Conservation (phyloP, 2,329 filamentous ascomycete species). For the Fusarium sulawesiense region DNA sequence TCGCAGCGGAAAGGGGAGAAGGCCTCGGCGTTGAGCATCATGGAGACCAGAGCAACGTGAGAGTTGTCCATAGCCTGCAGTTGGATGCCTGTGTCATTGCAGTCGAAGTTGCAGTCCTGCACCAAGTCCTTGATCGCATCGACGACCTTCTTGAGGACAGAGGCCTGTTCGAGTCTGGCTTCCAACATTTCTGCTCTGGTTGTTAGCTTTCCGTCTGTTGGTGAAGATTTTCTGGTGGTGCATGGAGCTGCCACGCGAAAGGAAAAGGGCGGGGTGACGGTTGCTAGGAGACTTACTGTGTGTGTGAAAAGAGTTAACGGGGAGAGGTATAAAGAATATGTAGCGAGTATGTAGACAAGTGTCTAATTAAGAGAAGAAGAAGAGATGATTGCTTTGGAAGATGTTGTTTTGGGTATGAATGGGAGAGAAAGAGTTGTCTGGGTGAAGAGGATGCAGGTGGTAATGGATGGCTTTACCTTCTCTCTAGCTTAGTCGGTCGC, state of each 20-base stretch:
- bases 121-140: slow-evolving; percentile 99
- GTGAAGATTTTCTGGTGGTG: slow-evolving; percentile 2
- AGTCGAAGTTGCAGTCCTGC: slow-evolving; percentile 99
- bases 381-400: not conserved
- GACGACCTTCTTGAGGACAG: slow-evolving; percentile 96
- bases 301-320: not conserved
- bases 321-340: not conserved
- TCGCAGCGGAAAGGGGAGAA: slow-evolving; percentile 98
- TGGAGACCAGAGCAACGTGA: slow-evolving; percentile 97
- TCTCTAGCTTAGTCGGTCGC: slow-evolving; percentile 12
- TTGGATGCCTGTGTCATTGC: slow-evolving; percentile 98
- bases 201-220: slow-evolving; percentile 29
- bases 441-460: slow-evolving; percentile 33
- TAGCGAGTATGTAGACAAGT: not conserved
- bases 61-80: slow-evolving; percentile 99
- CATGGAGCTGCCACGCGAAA: slow-evolving; percentile 28
- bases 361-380: not conserved
- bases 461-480: slow-evolving; percentile 12
- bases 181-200: slow-evolving; percentile 79
- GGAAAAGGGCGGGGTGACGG: slow-evolving; percentile 29
- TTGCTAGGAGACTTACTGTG: slow-evolving; percentile 35
- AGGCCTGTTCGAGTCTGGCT: slow-evolving; percentile 95
- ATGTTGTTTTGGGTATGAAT: not conserved
- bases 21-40: slow-evolving; percentile 95
- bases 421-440: slow-evolving; percentile 13